Evolutionary conservation across 2,329 filamentous ascomycete genomes (phyloP), one percentile per base, ranked within the genome.

Genomic region (Aspergillus neotritici): DNA sequence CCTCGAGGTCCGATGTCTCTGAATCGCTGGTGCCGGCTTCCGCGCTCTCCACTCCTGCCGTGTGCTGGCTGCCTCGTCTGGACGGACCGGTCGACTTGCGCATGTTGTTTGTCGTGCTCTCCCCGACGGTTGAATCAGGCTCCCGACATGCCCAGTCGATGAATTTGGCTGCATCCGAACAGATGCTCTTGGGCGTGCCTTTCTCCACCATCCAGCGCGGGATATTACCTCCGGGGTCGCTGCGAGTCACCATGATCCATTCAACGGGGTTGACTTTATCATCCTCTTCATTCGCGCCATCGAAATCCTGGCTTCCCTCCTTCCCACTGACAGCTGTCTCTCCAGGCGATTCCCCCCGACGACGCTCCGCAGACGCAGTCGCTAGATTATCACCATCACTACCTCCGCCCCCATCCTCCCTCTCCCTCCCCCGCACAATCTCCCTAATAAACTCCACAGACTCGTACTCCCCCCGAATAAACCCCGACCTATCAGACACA

Each of bases 171-270:
- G 88, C 85, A 62, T 94, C 89, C 33, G 75, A 75, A 17, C 87
- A 77, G 54, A 95, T 93, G 30, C 86, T 86, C 9, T 77, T 80
- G 0, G 89, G 89, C 0, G 89, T 94, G 25, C 86, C 87, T 60
- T 87, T 82, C 57, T 94, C 89, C n/a, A 94, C 87, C 76, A 95
- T 83, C 67, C 93, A 94, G 11, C 86, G 78, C 1, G 89, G 89
- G 13, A 95, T 89, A 46, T 82, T 91, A 40, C 89, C 89, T 9
- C 89, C 89, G 3, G 89, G 88, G 55, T 95, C 88, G 62, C 86
- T 91, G 37, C 89, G 77, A 1, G 88, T 94, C 13, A 94, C 80
- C 89, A 95, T 95, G 48, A 93, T 78, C 89, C 89, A 95, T 64
- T 95, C 89, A 2, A 95, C 76, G 0, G 82, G 80, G 51, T 83